phyloP scores from a whole-genome alignment of 2,329 filamentous ascomycete genomes.

The Neocatenulostroma microsporum region DNA sequence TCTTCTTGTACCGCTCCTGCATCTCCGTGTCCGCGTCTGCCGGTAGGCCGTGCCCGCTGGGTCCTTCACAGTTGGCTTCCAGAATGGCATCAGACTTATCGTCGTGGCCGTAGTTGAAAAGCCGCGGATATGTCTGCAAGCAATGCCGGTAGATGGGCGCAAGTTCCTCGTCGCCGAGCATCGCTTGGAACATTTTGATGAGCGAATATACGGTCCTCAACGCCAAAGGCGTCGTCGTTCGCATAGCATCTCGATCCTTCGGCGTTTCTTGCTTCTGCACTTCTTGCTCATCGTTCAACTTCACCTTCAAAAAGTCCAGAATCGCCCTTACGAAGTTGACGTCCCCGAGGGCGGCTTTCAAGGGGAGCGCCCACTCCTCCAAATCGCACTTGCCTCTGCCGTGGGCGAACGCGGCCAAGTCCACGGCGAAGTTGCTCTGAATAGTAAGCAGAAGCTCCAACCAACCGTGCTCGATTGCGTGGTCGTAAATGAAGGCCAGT shows the following conservation, averaged over 20 bases:
- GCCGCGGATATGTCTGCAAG: conserved; percentile 82
- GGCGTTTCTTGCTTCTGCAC: conserved; percentile 64
- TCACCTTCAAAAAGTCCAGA: conserved; percentile 73
- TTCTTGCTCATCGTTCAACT: conserved; percentile 70
- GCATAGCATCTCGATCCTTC: too few relatives aligned
- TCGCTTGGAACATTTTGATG: conserved; percentile 63
- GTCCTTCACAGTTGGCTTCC: conserved; percentile 70
- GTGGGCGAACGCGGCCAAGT: conserved; percentile 78
- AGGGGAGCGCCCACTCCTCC: conserved; percentile 68
- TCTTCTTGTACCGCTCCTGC: conserved; percentile 96
- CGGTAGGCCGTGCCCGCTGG: conserved; percentile 57
- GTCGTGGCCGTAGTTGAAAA: conserved; percentile 94
- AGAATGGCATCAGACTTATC: conserved; percentile 72
- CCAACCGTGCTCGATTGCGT: conserved; percentile 76
- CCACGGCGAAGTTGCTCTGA: conserved; percentile 75
- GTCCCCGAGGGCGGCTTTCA: conserved; percentile 36
- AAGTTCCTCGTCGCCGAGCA: conserved; percentile 57
- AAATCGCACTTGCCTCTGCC: conserved; percentile 73
- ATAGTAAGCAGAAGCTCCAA: conserved; percentile 71
- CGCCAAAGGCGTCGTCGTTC: conserved; percentile 65
- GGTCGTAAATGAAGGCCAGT: conserved; percentile 64
- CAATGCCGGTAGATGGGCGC: conserved; percentile 77
- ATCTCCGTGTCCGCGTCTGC: conserved; percentile 77
- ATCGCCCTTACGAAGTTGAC: conserved; percentile 61
- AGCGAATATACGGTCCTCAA: conserved; percentile 79